Base-by-base conservation (phyloP, 2,329 filamentous ascomycete species). In the Ascochyta rabiei region DNA sequence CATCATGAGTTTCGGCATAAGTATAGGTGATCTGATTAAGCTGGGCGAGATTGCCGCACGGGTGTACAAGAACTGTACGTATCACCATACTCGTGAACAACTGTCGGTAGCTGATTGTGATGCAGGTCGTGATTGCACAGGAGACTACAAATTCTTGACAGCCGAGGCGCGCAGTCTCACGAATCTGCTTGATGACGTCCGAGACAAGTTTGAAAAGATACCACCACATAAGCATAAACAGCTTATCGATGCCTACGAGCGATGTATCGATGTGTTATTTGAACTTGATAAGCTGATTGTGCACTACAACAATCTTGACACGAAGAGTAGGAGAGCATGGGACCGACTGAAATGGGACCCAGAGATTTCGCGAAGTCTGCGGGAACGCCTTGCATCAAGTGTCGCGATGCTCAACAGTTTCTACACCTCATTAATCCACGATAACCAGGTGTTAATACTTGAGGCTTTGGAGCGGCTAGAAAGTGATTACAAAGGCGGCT, bases 271-370 rank as follows among this genome's bases (percentile, higher is more conserved):
- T 9, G 62, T 71, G 2, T 55, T 73, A 5, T 48, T 55, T 16
- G 69, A 72, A 35, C 63, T 72, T 16, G 65, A 69, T 18, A 58
- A 59, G 38, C 49, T 64, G 4, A 53, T 73, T 10, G 41, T 58
- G 16, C 66, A 68, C 48, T 72, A 72, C 57, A 68, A 70, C 46
- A 52, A 51, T 13, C 63, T 73, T 16, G 64, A 71, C 26, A 64
- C 68, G 23, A 69, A 68, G 44, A 66, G 53, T 51, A 69, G 67
- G 48, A 57, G 69, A 30, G 58, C 64, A 8, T 74, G 66, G 66
- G 68, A 74, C 37, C 62, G 70, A 13, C 24, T 72, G 35, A 67
- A 61, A 48, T 73, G 64, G 61, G 70, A 71, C 24, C 61, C 68
- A 4, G 58, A 66, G 6, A 60, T 53, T n/a, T 63, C 59, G 2